Conservation (phyloP, 1,284 basidiomycete genomes). For the Coniophora puteana region DNA sequence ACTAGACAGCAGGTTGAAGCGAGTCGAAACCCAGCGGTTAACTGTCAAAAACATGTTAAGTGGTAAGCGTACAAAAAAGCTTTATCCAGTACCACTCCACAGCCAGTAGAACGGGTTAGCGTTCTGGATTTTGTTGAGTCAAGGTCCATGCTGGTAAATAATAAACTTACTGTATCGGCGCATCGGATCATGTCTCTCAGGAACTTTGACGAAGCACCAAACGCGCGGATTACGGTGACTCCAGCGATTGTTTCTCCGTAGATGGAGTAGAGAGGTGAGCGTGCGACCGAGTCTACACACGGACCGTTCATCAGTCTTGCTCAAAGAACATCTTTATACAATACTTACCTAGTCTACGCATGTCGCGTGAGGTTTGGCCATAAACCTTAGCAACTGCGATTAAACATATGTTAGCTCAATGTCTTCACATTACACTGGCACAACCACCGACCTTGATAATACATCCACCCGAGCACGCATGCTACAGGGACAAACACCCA, state of each 20-base stretch:
- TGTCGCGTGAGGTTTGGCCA: conserved; percentile 85
- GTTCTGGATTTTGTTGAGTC: conserved; percentile 44
- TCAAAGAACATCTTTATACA: not conserved
- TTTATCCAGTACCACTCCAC: conserved; percentile 70
- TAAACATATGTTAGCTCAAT: not conserved
- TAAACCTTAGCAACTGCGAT: conserved; percentile 54
- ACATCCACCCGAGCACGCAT: conserved; percentile 57
- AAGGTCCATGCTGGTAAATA: conserved; percentile 1
- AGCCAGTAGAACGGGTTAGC: conserved; percentile 77
- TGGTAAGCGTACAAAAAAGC: too few species aligned
- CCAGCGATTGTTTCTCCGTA: conserved; percentile 90
- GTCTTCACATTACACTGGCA: too few species aligned
- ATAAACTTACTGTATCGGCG: conserved; percentile 67
- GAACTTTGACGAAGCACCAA: conserved; percentile 84
- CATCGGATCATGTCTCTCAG: conserved; percentile 83
- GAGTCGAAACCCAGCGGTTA: conserved; percentile 76
- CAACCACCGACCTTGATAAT: conserved; percentile 61
- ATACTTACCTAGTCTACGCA: conserved; percentile 72
- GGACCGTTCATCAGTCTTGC: conserved; percentile 4
- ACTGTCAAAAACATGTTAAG: conserved; percentile 42
- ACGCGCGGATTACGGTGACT: conserved; percentile 82
- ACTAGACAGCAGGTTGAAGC: conserved; percentile 81
- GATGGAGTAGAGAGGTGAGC: conserved; percentile 89
- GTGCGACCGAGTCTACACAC: conserved; percentile 73
- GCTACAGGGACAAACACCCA: conserved; percentile 65